Percentiles rank a stretch among this genome's conserved stretches.
These are phyloP conservation scores for Kodamaea kakaduensis DNA, from an alignment of 805 yeast species.

Conservation along the genomic window DNA sequence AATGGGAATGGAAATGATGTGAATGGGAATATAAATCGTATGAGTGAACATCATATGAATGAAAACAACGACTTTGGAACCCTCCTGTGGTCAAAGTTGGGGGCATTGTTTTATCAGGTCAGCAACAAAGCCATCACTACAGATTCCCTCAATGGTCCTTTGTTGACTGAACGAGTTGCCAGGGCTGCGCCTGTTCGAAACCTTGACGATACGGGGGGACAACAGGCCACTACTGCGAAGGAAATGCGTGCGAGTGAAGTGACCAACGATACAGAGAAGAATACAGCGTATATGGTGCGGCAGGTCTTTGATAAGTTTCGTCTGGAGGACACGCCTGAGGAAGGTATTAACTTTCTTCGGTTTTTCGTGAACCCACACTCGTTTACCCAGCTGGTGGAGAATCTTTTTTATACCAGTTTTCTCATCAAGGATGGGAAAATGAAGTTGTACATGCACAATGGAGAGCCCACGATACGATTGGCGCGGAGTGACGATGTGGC, in stretches of 20 bases:
- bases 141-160: constrained; percentile 70
- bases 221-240: constrained; percentile 48
- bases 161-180: constrained; percentile 55
- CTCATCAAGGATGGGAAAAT: constrained; percentile 70
- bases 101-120: constrained; percentile 45
- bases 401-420: constrained; percentile 78
- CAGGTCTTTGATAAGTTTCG: constrained; percentile 43
- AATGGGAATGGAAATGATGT: too few species aligned
- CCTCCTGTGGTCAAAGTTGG: constrained; percentile 57
- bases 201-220: constrained; percentile 38
- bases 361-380: constrained; percentile 74
- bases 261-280: constrained; percentile 47
- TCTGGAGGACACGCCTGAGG: constrained; percentile 21
- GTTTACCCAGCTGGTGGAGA: constrained; percentile 77
- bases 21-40: not conserved
- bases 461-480: constrained; percentile 43
- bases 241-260: constrained; percentile 51
- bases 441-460: constrained; percentile 45
- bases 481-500: constrained; percentile 21
- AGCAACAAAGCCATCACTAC: constrained; percentile 46
- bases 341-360: constrained; percentile 48
- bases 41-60: constrained; percentile 6
- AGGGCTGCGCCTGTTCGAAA: constrained; percentile 29
- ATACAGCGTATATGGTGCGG: constrained; percentile 63
- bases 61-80: too few species aligned